Base-by-base conservation (phyloP, 495 filamentous ascomycete genomes). In the Astrothelium subdiscretum region DNA sequence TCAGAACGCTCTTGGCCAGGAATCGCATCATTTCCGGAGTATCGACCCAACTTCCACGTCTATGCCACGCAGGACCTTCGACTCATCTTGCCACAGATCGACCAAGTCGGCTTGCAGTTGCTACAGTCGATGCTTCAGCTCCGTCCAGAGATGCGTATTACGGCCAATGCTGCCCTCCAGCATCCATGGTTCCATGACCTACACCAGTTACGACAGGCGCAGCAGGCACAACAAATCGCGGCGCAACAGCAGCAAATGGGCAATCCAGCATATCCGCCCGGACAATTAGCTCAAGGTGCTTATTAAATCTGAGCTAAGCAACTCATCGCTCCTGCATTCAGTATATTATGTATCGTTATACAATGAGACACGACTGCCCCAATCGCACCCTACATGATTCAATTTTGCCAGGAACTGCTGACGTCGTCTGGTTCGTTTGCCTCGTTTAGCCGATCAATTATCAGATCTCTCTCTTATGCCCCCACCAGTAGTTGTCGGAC, bases 1-100 rank as follows among this genome's bases (percentile, higher is more conserved):
- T 92, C 88, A 0, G 92, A 96, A 73, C 83, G 90, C 54, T 89
- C 88, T 2, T 97, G 92, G 92, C 92, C 92, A 1, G 90, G 90
- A 3, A 91, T 97, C 71, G 85, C 84, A 27, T 81, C 86, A 68
- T 92, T 92, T 69, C 90, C 91, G 6, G 94, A 98, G 73, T 97
- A 97, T 81, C 95, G 96, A 77, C 80, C 85, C 31, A 92, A 84
- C 58, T 95, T 92, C 78, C 92, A 92, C 65, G 86, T 96, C 70
- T 98, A 91, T 70, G 87, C 90, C n/a, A 97, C 95, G 2, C 92
- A 96, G 73, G 89, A 94, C 67, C 78, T 97, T 40, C 77, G 87
- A 22, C 78, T 84, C 58, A 94, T 97, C 63, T 75, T 98, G 29
- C 92, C 91, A 0, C 90, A 95, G 71, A 89, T 98, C 66, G 94